Evolutionary conservation across 768 basidiomycete species (phyloP).

Genomic region (Strobilomyces confusus): DNA sequence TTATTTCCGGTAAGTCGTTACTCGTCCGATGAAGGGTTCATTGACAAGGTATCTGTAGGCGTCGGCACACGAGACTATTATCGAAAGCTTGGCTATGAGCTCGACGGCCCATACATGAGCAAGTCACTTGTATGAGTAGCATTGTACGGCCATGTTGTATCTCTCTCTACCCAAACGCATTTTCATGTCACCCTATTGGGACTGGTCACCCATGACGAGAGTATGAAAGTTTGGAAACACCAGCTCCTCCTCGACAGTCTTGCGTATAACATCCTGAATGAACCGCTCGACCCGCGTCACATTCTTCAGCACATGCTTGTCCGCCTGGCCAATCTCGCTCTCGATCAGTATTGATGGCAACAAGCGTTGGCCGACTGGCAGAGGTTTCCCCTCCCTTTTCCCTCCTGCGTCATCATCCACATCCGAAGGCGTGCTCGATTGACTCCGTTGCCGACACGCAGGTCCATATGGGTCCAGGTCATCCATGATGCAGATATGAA

Average conservation of each 20-base stretch:
- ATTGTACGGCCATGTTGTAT: slow-evolving; percentile 12
- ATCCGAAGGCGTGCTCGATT: slow-evolving; percentile 55
- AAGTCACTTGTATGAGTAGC: slow-evolving; percentile 54
- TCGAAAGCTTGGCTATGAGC: slow-evolving; percentile 85
- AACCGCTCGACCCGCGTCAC: slow-evolving; percentile 94
- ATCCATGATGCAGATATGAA: slow-evolving; percentile 88
- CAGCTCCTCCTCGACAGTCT: slow-evolving; percentile 91
- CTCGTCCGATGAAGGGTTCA: not conserved
- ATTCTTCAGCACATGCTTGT: slow-evolving; percentile 94
- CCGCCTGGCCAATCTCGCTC: slow-evolving; percentile 93
- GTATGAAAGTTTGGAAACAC: slow-evolving; percentile 97
- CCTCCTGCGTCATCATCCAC: slow-evolving; percentile 53
- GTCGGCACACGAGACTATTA: slow-evolving; percentile 98
- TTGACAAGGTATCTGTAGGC: slow-evolving; percentile 41
- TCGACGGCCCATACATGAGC: slow-evolving; percentile 98
- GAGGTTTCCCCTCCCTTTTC: slow-evolving; percentile 53
- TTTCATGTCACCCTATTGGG: not conserved
- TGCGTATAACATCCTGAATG: slow-evolving; percentile 92
- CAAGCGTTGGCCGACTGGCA: slow-evolving; percentile 78
- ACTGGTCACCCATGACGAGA: slow-evolving; percentile 46
- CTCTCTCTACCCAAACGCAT: slow-evolving; percentile 1
- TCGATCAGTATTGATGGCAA: slow-evolving; percentile 89
- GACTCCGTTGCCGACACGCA: slow-evolving; percentile 47
- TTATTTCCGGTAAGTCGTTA: slow-evolving; percentile 78
- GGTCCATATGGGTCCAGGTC: slow-evolving; percentile 84